These are phyloP conservation scores for Pseudisothecium myosuroides DNA, from an alignment of 225 moss, liverwort and hornwort genomes.

Conservation along the genomic window DNA sequence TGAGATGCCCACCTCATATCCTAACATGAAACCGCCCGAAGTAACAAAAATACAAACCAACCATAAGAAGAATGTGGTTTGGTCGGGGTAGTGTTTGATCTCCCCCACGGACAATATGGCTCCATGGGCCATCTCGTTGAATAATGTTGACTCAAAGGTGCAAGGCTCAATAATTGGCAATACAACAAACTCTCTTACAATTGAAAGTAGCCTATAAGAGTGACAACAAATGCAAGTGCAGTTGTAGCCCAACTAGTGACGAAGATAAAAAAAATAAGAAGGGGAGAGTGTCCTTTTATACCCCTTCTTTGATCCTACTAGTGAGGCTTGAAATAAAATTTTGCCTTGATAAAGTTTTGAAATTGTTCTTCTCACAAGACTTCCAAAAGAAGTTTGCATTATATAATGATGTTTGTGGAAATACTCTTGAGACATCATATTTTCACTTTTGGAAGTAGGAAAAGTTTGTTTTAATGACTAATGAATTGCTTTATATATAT, in stretches of 20 bases:
- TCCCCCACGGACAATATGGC: background rate
- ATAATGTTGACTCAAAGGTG: background rate
- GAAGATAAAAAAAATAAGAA: background rate
- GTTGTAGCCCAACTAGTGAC: background rate
- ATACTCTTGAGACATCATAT: background rate
- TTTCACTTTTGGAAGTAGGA: background rate
- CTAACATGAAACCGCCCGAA: background rate
- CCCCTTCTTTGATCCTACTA: background rate
- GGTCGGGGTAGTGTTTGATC: background rate
- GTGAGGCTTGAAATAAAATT: background rate
- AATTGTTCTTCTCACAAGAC: background rate
- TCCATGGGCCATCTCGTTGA: background rate
- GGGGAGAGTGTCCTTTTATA: background rate
- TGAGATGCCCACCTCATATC: background rate
- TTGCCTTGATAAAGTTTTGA: background rate
- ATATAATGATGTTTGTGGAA: background rate
- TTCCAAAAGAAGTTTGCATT: background rate
- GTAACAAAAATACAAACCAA: background rate
- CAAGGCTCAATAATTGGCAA: background rate
- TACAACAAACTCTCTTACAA: background rate
- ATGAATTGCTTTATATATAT: too few relatives aligned
- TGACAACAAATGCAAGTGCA: background rate
- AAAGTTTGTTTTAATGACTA: too few relatives aligned
- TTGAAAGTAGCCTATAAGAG: background rate
- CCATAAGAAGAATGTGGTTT: background rate